Base-by-base conservation (phyloP, 306 rosid genomes). In the Vigna hirtella region DNA sequence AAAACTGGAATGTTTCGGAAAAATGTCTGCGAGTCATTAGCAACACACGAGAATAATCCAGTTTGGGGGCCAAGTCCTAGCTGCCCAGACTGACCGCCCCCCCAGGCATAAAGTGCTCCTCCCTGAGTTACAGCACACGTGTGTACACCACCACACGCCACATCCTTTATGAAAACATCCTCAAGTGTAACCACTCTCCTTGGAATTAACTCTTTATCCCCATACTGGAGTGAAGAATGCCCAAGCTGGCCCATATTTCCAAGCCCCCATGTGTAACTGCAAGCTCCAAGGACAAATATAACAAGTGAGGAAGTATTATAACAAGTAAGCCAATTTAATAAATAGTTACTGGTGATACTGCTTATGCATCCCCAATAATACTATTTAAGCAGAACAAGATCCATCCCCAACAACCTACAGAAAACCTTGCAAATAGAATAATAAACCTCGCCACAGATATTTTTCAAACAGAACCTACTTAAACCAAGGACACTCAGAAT, bases 241-340 rank as follows among this genome's bases (percentile, higher is more conserved):
- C 98, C 97, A n/a, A 94, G 97, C 77, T 94, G 98, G 63, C 98
- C 98, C 96, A 92, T 88, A 79, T 70, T 90, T 82, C 98, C 98
- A 28, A 92, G 85, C 51, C 98, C 98, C 97, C 98, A 94, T 9
- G 98, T 92, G 84, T 88, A 94, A 72, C 98, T 94, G 84, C 81
- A 81, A 83, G 32, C 68, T 66, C 63, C 68, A 80, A 81, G 77
- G 61, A 49, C 67, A 78, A 66, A 45, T 66, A 79, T 77, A 77
- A 77, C 20, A 45, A 81, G 48, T 72, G 66, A 69, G 49, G 70
- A 78, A 66, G 40, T 57, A 22, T 17, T 72, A 59, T 57, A 58
- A 72, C 24, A 66, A 20, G 2, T 15, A 30, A 56, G 43, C 20
- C 26, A 66, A 55, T 22, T 61, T 34, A 62, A 56, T 17, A 65